Evolutionary conservation across 768 basidiomycete species (phyloP), one percentile per base, ranked within the genome.

Genomic region (Leccinum subtestaceum): DNA sequence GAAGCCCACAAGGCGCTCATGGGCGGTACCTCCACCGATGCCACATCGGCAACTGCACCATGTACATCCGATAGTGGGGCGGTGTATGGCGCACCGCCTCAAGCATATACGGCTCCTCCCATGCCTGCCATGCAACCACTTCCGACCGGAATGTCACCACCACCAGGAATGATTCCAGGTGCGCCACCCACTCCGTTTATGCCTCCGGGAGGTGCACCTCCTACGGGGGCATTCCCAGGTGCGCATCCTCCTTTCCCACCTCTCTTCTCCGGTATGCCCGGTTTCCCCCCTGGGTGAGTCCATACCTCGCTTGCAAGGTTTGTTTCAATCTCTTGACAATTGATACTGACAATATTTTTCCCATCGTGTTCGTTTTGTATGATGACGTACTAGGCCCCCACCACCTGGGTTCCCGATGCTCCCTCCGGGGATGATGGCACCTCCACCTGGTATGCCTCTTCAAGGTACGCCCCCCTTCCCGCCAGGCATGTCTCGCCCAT

Each of bases 1-100:
- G 87, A 85, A 55, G 91, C 93, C 2, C 96, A 98, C 75, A 93
- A 88, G 71, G 89, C 89, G 7, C 81, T 98, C 47, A 98, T 99
- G 96, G 89, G 91, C 25, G 81, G 76, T 8, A 76, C 62, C 52
- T 64, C 82, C 5, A 62, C 70, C 10, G 65, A 78, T 8, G 70
- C 75, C 21, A 63, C 73, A 13, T 51, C 63, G 19, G 52, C 73
- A 11, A 63, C 76, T 13, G 67, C 78, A 2, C 67, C 76, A 11
- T 80, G 78, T 52, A 68, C 77, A 12, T 76, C 69, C 0, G 69
- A 69, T 17, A 58, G 76, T 62, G 70, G 83, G 36, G 82, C 80
- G 4, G 90, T 93, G 0, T 92, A 88, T 65, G 84, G 84, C 21
- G 89, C 87, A 31, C 84, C 87, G 2, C 84, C 91, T 0, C 88